phyloP scores from a whole-genome alignment of 441 rosid genomes.

The Aquilaria agallochum region DNA sequence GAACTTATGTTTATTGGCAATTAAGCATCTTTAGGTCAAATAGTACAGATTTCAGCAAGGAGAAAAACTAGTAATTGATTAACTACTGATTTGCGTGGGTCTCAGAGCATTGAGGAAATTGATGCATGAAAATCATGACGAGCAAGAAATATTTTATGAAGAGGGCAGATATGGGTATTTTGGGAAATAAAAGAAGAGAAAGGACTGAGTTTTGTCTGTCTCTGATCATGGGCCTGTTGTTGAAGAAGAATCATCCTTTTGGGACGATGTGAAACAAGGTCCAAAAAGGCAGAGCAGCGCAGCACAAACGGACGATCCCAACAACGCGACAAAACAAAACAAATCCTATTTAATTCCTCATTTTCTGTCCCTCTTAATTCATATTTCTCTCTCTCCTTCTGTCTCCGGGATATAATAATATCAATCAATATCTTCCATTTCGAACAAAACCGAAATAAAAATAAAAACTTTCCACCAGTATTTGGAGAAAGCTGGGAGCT shows the following conservation, averaged over 20 bases:
- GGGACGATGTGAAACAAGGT: conserved; percentile 23
- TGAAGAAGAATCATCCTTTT: conserved; percentile 6
- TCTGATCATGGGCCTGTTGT: conserved; percentile 4
- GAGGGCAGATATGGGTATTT: conserved; percentile 2
- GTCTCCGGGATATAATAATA: conserved; percentile 2
- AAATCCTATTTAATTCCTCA: neutral
- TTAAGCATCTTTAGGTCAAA: too few relatives aligned
- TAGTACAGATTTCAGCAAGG: too few relatives aligned
- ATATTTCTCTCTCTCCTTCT: conserved; percentile 10
- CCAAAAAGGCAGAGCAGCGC: conserved; percentile 21
- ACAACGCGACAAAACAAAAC: conserved; percentile 12
- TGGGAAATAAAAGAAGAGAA: neutral
- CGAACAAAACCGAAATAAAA: too few relatives aligned
- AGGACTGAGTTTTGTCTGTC: too few relatives aligned
- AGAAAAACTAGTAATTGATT: too few relatives aligned
- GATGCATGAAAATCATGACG: conserved; percentile 1
- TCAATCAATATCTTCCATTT: too few relatives aligned
- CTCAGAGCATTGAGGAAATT: too few relatives aligned
- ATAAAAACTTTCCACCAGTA: neutral
- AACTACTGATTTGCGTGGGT: too few relatives aligned
- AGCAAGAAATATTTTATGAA: neutral
- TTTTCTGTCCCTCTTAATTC: conserved; percentile 3
- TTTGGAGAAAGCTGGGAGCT: conserved; percentile 6
- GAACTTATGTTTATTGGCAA: too few relatives aligned
- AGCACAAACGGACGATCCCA: conserved; percentile 40